Conservation (phyloP, 2,329 filamentous ascomycete species). For the Clonostachys byssicola region DNA sequence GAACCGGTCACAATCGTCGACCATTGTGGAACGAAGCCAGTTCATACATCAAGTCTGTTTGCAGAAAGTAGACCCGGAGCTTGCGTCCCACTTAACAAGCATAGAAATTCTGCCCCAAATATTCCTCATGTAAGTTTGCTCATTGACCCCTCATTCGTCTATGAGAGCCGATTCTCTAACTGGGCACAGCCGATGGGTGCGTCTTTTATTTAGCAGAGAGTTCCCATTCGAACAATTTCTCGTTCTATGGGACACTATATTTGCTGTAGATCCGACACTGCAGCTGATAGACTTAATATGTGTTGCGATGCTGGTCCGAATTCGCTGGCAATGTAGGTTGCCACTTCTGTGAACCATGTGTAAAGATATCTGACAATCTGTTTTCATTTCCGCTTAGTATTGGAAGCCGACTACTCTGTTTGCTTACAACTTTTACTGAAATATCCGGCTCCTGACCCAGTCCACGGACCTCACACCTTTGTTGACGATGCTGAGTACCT, state of each 20-base stretch:
- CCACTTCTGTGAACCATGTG: background rate
- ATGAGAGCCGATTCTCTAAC: background rate
- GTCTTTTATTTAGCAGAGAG: constrained; percentile 87
- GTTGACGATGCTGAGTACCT: constrained; percentile 82
- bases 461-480: constrained; percentile 70
- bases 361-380: background rate
- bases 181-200: constrained; percentile 77
- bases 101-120: constrained; percentile 95
- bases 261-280: constrained; percentile 77
- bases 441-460: constrained; percentile 65
- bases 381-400: constrained; percentile 45
- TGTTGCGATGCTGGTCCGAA: constrained; percentile 86
- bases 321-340: constrained; percentile 78
- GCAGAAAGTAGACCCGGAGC: constrained; percentile 74
- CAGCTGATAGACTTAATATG: constrained; percentile 88
- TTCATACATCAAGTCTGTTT: constrained; percentile 83
- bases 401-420: constrained; percentile 83
- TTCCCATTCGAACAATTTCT: constrained; percentile 85
- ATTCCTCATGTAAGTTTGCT: constrained; percentile 74
- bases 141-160: background rate
- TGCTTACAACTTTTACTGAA: constrained; percentile 79
- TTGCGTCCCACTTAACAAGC: constrained; percentile 73
- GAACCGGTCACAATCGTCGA: constrained; percentile 29
- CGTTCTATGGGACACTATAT: constrained; percentile 84
- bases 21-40: constrained; percentile 80